Evolutionary conservation across 495 filamentous ascomycete genomes (phyloP).

Genomic region (Podospora tetraspora): DNA sequence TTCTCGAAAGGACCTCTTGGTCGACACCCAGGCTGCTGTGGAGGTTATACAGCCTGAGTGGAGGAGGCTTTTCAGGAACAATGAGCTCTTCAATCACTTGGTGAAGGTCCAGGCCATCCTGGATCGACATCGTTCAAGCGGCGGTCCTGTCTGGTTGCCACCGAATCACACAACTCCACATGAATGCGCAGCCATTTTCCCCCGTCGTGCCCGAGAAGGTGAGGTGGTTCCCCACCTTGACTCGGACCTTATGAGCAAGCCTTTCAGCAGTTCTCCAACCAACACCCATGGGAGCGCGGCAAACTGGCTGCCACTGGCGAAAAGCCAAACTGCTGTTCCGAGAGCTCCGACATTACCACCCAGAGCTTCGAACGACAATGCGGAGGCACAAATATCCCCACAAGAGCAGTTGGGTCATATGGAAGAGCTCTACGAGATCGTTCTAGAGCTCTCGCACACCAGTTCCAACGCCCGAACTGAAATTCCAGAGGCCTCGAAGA

Average conservation of each 20-base stretch:
- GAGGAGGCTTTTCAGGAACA: slow-evolving; percentile 42
- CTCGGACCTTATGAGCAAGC: neutral
- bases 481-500: neutral
- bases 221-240: slow-evolving; percentile 20
- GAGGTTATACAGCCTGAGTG: slow-evolving; percentile 43
- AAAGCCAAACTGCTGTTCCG: neutral
- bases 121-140: slow-evolving; percentile 12
- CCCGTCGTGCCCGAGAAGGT: slow-evolving; percentile 11
- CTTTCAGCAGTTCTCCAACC: neutral
- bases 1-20: slow-evolving; percentile 7
- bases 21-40: slow-evolving; percentile 36
- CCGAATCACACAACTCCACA: neutral
- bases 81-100: slow-evolving; percentile 41
- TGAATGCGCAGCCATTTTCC: slow-evolving; percentile 7
- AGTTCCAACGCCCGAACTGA: slow-evolving; percentile 17
- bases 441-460: neutral
- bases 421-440: slow-evolving; percentile 11
- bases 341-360: slow-evolving; percentile 8
- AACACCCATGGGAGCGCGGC: neutral
- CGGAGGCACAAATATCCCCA: neutral
- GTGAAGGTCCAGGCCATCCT: slow-evolving; percentile 37
- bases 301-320: neutral
- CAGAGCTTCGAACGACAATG: slow-evolving; percentile 7
- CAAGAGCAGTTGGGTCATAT: slow-evolving; percentile 3
- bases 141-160: neutral